Conservation (phyloP, 305 asterid species). For the Euphrasia arctica region DNA sequence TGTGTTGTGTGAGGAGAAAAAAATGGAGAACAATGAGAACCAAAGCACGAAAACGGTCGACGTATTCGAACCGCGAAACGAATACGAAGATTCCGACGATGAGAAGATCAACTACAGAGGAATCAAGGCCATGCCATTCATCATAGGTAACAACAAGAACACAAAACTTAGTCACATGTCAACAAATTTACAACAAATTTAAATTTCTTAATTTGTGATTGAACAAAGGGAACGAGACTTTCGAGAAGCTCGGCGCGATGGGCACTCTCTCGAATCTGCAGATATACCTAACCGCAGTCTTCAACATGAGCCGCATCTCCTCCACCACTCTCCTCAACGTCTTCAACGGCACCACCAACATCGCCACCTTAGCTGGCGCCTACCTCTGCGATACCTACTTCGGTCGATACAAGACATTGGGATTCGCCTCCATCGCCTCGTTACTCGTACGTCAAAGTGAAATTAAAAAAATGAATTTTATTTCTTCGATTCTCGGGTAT, state of each 20-base stretch:
- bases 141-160: constrained; percentile 27
- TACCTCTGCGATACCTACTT: constrained; percentile 46
- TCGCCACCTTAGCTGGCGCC: constrained; percentile 50
- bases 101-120: constrained; percentile 35
- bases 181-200: not conserved
- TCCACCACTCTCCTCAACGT: constrained; percentile 46
- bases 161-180: not conserved
- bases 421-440: constrained; percentile 45
- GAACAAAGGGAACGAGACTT: constrained; percentile 47
- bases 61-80: not conserved
- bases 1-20: constrained; percentile 16
- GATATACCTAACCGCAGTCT: constrained; percentile 45
- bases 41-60: constrained; percentile 22
- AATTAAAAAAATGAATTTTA: not conserved
- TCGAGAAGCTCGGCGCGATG: constrained; percentile 57
- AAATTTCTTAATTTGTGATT: not conserved
- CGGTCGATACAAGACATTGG: constrained; percentile 54
- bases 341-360: constrained; percentile 53
- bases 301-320: constrained; percentile 41
- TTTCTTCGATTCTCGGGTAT: not conserved
- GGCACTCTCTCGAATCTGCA: constrained; percentile 48
- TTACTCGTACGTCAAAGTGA: constrained; percentile 30
- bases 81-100: constrained; percentile 20
- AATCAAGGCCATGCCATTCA: constrained; percentile 41
- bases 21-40: constrained; percentile 28